Evolutionary conservation across 2,329 filamentous ascomycete genomes (phyloP).

Genomic region (Pyrenochaeta sp.): DNA sequence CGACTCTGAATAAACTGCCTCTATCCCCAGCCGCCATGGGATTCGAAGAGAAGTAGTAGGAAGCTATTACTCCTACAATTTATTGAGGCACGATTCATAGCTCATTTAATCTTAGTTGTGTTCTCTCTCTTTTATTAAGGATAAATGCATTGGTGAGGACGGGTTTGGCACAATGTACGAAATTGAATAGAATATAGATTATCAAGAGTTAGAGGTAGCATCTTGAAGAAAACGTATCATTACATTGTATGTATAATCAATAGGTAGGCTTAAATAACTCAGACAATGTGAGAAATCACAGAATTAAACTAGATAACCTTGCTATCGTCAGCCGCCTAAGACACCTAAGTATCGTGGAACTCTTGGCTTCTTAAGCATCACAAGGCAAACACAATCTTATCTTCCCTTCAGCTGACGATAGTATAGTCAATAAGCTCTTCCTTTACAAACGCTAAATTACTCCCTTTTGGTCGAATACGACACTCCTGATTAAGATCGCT

Average conservation of each 20-base stretch:
- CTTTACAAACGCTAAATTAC: neutral
- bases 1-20: too few species aligned
- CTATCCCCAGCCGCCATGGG: too few species aligned
- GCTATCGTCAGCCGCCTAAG: conserved; percentile 4
- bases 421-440: neutral
- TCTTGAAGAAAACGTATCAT: too few species aligned
- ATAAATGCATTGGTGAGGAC: too few species aligned
- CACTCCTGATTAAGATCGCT: neutral
- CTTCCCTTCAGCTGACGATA: conserved; percentile 1
- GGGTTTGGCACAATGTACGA: too few species aligned
- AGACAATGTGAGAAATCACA: too few species aligned
- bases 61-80: neutral
- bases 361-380: conserved; percentile 7
- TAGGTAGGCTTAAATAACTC: too few species aligned
- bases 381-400: conserved; percentile 3
- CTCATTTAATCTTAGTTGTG: neutral
- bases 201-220: too few species aligned
- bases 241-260: too few species aligned
- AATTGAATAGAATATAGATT: too few species aligned
- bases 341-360: conserved; percentile 12
- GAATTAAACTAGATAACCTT: too few species aligned
- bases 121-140: neutral
- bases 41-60: neutral
- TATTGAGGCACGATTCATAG: neutral
- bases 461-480: neutral